Conservation (phyloP, 2,329 filamentous ascomycete species). For the Plenodomus biglobosus region DNA sequence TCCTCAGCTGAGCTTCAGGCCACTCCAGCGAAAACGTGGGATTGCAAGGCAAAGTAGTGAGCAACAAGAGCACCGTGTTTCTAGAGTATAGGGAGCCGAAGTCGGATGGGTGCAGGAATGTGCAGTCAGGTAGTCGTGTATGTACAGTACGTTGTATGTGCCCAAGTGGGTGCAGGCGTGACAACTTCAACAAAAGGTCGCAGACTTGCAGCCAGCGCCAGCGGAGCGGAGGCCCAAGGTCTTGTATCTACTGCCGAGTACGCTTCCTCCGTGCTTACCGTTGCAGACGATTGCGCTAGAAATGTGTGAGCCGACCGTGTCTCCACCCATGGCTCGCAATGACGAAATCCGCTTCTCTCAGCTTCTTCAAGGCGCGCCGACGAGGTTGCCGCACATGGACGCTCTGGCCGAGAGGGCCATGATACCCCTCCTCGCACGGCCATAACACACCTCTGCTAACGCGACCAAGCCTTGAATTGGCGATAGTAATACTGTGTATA, state of each 20-base stretch:
- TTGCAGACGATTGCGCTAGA: conserved; percentile 25
- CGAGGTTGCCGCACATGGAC: not conserved
- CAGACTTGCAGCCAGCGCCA: not conserved
- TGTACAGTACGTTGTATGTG: no score
- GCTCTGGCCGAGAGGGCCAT: not conserved
- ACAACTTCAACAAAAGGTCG: no score
- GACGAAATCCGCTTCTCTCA: conserved; percentile 21
- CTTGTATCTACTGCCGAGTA: conserved; percentile 12
- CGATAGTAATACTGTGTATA: not conserved
- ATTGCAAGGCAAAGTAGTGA: not conserved
- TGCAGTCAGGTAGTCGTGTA: not conserved
- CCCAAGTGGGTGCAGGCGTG: no score
- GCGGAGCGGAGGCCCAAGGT: conserved; percentile 6
- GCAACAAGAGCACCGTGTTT: no score
- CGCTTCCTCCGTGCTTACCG: conserved; percentile 22
- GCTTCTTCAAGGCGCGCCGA: not conserved
- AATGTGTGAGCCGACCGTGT: conserved; percentile 18
- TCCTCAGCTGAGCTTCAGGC: not conserved
- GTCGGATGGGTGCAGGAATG: not conserved
- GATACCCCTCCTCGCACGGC: conserved; percentile 15
- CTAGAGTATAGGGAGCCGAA: not conserved
- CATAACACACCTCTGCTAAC: conserved; percentile 22
- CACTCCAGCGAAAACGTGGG: not conserved
- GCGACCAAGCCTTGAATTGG: conserved; percentile 24
- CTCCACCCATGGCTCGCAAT: conserved; percentile 24